Evolutionary conservation across 495 filamentous ascomycete genomes (phyloP).

Genomic region (Cryomyces minteri): DNA sequence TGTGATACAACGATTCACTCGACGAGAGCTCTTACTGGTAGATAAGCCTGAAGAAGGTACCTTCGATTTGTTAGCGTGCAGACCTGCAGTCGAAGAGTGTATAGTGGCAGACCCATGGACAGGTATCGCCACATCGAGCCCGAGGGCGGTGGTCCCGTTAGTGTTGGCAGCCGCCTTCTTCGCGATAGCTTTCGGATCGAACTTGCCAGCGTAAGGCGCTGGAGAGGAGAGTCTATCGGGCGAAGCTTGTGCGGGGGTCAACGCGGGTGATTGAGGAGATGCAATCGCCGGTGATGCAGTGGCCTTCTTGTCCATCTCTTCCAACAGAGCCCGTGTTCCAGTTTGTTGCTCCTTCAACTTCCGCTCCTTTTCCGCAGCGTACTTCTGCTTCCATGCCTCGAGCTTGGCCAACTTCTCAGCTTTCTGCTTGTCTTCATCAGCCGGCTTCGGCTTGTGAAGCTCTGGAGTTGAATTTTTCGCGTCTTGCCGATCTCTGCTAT

Average conservation of each 20-base stretch:
- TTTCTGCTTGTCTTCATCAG: conserved; percentile 6
- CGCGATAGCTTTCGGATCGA: conserved; percentile 73
- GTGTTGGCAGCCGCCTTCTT: conserved; percentile 41
- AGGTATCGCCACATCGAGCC: conserved; percentile 43
- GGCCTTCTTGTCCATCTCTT: conserved; percentile 59
- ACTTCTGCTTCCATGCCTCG: conserved; percentile 11
- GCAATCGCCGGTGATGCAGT: conserved; percentile 31
- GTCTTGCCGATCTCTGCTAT: conserved; percentile 1
- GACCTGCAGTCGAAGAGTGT: conserved; percentile 25
- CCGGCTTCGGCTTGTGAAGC: not conserved
- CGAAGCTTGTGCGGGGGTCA: not conserved
- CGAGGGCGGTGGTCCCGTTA: conserved; percentile 29
- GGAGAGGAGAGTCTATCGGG: conserved; percentile 24
- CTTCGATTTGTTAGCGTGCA: conserved; percentile 16
- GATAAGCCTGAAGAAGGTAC: not conserved
- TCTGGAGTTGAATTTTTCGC: conserved; percentile 1
- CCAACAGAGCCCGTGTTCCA: conserved; percentile 35
- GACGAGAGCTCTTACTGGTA: not conserved
- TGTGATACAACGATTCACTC: not conserved
- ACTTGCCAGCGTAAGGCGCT: conserved; percentile 55
- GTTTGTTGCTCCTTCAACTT: not conserved
- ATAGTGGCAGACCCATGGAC: conserved; percentile 29
- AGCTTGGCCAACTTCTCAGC: conserved; percentile 8
- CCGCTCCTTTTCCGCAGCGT: conserved; percentile 1
- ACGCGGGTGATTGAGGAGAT: conserved; percentile 28